Evolutionary conservation across 1,139 yeast species (phyloP), one percentile per base, ranked within the genome.

Genomic region (Yamadazyma oceani): DNA sequence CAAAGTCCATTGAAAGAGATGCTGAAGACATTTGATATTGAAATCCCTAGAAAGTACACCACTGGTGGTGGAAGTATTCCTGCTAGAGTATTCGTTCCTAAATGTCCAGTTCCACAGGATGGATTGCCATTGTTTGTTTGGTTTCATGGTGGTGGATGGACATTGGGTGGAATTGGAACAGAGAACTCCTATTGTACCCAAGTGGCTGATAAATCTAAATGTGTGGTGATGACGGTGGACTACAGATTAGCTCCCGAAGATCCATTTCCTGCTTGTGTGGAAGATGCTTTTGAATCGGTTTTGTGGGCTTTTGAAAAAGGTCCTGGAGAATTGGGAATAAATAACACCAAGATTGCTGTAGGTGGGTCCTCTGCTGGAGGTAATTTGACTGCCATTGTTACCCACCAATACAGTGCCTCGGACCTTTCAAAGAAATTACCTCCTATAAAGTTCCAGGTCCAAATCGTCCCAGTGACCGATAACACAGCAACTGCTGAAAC

Each of bases 61-160:
- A 35, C 44, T 12, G 64, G 52, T 3, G 58, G 55, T 4, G 17
- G n/a, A 3, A 14, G 29, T 2, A 57, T 71, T 19, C 63, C 69
- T 2, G 68, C 66, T 8, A 54, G 76, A 40, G 69, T 71, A 2
- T 70, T 69, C 43, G 58, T 60, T 15, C 76, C 76, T 11, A 49
- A 54, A 12, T 64, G 64, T 9, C 55, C 53, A 7, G 49, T 53
- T 21, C 78, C 77, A 1, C 55, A 37, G 2, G 54, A 48, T 4
- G 77, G 77, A 1, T 69, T 72, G 66, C 78, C 79, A 2, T 57
- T 67, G 26, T 59, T 65, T 25, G 47, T 72, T 10, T 72, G 74
- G 73, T 70, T 55, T 52, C 79, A 73, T 44, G 78, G 78, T n/a
- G 75, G 75, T 22, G 71, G 70, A 5, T 71, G 75, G 73, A 73